Evolutionary conservation across 257 asterid genomes (phyloP), one percentile per base, ranked within the genome.

Genomic region (Scutellaria barbata): DNA sequence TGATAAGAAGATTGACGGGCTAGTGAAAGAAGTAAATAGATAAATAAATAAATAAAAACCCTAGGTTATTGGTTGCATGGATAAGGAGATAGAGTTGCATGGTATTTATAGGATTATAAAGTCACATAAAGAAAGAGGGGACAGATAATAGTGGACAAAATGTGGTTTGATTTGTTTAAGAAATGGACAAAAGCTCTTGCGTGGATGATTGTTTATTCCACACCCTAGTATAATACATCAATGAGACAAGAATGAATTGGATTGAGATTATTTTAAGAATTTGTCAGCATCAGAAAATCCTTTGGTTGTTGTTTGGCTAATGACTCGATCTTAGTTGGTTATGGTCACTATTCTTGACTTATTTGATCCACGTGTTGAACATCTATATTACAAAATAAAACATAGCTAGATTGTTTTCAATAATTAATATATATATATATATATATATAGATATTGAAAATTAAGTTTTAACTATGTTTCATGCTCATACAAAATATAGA

Each of bases 81-180:
- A 79, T 67, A 68, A 63, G 71, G 66, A 40, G 55, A 55, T 46
- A 43, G 12, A 46, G 47, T 56, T 71, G 72, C 78, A 42, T 61
- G 55, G 66, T 78, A 82, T 84, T 79, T 84, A 86, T 77, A 77
- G 80, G 76, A 52, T 66, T 2, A 30, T 30, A 30, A 54, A 17
- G 46, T 7, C 5, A 10, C 35, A 60, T 39, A 69, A 63, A 64
- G 37, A 59, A 37, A 62, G 68, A 46, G 52, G 50, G 70, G 87
- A 57, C 83, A 76, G 57, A 68, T 45, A 58, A 45, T 85, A 88
- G 92, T 88, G 92, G 95, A 60, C 61, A 10, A 63, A 81, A 76
- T 81, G 84, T 83, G 92, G 13, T 66, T 57, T n/a, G 18, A 59
- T 76, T 79, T 74, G 50, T 72, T 80, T 81, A 71, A 51, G 80